These are phyloP conservation scores for Jackrogersella multiformis DNA, from an alignment of 495 filamentous ascomycete species.

Conservation along the genomic window DNA sequence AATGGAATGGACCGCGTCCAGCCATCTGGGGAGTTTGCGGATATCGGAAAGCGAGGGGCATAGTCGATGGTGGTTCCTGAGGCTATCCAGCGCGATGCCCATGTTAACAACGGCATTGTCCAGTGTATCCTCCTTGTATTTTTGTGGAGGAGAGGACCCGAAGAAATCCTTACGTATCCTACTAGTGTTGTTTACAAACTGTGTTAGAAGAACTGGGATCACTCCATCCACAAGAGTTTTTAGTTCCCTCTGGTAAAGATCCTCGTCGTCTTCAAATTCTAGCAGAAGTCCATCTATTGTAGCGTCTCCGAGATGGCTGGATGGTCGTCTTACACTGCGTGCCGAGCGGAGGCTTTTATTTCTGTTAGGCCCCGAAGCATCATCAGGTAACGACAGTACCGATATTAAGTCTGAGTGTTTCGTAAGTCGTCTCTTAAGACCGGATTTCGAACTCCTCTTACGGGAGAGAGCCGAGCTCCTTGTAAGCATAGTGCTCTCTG, in stretches of 20 bases:
- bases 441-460: slow-evolving; percentile 53
- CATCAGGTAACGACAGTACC: slow-evolving; percentile 79
- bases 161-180: slow-evolving; percentile 75
- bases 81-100: slow-evolving; percentile 86
- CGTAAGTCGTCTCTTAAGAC: slow-evolving; percentile 79
- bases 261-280: slow-evolving; percentile 84
- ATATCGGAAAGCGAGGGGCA: slow-evolving; percentile 73
- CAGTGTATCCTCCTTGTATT: slow-evolving; percentile 55
- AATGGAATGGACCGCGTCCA: slow-evolving; percentile 74
- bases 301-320: slow-evolving; percentile 69
- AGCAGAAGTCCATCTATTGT: slow-evolving; percentile 78
- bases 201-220: slow-evolving; percentile 88
- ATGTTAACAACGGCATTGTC: slow-evolving; percentile 93
- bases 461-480: slow-evolving; percentile 52
- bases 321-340: slow-evolving; percentile 74
- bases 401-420: slow-evolving; percentile 95
- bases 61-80: slow-evolving; percentile 80
- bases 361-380: slow-evolving; percentile 58
- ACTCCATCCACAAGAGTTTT: slow-evolving; percentile 95
- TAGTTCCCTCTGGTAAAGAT: slow-evolving; percentile 90
- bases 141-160: slow-evolving; percentile 37
- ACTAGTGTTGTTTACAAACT: slow-evolving; percentile 78
- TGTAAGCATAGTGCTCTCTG: slow-evolving; percentile 54
- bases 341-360: slow-evolving; percentile 72
- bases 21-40: slow-evolving; percentile 79